Percentiles rank a stretch among this genome's conserved stretches.
Conservation (phyloP, 2,329 filamentous ascomycete genomes). For the Tolypocladium tropicale region DNA sequence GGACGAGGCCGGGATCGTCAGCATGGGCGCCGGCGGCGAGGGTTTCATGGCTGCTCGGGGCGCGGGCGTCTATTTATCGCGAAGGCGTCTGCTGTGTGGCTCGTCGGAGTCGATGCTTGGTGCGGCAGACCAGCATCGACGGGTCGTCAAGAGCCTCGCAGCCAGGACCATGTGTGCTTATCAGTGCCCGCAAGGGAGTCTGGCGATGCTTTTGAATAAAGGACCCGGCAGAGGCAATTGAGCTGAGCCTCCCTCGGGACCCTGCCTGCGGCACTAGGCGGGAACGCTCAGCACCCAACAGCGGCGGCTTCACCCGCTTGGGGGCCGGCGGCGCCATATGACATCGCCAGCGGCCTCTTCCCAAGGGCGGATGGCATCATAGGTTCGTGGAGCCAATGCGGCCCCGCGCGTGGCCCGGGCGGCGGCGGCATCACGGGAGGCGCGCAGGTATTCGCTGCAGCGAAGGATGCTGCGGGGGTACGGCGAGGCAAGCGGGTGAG, state of each 20-base stretch:
- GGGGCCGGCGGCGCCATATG: neutral
- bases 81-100: neutral
- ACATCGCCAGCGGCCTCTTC: neutral
- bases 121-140: neutral
- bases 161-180: neutral
- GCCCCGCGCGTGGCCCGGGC: neutral
- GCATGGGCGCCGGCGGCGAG: neutral
- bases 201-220: neutral
- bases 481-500: neutral
- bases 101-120: neutral
- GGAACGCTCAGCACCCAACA: neutral
- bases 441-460: neutral
- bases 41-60: neutral
- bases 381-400: neutral
- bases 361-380: neutral
- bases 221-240: neutral
- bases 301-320: neutral
- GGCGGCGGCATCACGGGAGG: neutral
- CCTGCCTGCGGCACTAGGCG: neutral
- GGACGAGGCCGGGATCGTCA: constrained; percentile 2
- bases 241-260: neutral
- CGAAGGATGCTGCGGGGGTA: neutral
- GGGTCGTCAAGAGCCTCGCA: neutral
- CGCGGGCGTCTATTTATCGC: neutral
- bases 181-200: neutral